Conservation (phyloP, 208 protist species). For the Trypanosoma congolense region DNA sequence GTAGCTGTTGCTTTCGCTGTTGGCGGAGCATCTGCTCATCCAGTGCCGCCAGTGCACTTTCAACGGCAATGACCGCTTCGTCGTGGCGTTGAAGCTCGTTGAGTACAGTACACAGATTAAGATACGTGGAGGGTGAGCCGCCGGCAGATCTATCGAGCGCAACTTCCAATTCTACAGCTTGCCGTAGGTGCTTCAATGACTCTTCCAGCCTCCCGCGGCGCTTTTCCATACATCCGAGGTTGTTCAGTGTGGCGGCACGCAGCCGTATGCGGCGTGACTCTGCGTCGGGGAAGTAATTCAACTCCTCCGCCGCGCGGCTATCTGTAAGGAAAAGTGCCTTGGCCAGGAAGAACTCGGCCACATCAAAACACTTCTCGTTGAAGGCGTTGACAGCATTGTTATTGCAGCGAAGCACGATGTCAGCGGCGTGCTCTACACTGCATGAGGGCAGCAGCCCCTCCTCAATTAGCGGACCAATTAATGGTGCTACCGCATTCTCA, state of each 20-base stretch:
- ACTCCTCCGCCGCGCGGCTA: conserved; percentile 10
- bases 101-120: conserved; percentile 85
- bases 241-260: conserved; percentile 84
- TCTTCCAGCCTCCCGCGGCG: conserved; percentile 50
- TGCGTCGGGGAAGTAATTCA: conserved; percentile 26
- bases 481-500: conserved; percentile 17
- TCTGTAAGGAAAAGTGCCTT: conserved; percentile 82
- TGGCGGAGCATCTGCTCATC: conserved; percentile 48
- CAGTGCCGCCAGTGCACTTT: conserved; percentile 59
- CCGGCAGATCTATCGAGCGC: conserved; percentile 26
- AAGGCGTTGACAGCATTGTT: conserved; percentile 71
- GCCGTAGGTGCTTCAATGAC: conserved; percentile 56
- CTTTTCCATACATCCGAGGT: conserved; percentile 86
- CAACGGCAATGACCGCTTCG: conserved; percentile 67
- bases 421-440: conserved; percentile 38
- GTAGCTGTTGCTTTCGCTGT: conserved; percentile 27
- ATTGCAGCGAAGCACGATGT: conserved; percentile 74
- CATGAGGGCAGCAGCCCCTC: conserved; percentile 2
- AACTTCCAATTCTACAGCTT: conserved; percentile 56
- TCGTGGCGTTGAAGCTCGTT: conserved; percentile 66
- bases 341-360: conserved; percentile 57
- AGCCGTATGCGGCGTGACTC: conserved; percentile 54
- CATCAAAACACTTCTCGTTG: conserved; percentile 48
- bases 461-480: conserved; percentile 21
- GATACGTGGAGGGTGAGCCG: conserved; percentile 59